phyloP scores from a whole-genome alignment of 1,139 yeast genomes.

The Saccharomyces hybrid region DNA sequence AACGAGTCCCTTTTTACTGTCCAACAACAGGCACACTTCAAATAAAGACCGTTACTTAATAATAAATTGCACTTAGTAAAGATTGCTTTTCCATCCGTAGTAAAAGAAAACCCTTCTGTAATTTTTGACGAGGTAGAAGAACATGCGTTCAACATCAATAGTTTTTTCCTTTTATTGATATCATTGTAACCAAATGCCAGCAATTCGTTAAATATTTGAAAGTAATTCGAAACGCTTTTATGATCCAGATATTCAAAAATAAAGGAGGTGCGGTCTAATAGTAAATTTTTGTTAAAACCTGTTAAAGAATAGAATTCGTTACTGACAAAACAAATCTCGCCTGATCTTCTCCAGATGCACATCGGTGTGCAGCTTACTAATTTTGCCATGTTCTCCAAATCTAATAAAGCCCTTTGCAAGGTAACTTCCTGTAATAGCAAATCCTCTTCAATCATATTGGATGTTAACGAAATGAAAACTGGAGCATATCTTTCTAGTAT shows the following conservation, averaged over 20 bases:
- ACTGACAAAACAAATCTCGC: constrained; percentile 65
- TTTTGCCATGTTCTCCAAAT: constrained; percentile 45
- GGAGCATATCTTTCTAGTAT: constrained; percentile 62
- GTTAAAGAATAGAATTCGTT: constrained; percentile 59
- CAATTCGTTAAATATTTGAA: constrained; percentile 63
- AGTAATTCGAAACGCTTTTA: constrained; percentile 73
- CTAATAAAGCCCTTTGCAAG: constrained; percentile 60
- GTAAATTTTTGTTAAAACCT: constrained; percentile 37
- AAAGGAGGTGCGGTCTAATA: constrained; percentile 41
- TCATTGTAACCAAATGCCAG: constrained; percentile 67
- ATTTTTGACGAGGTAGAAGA: constrained; percentile 2
- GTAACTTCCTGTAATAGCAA: constrained; percentile 59
- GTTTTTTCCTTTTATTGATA: constrained; percentile 6
- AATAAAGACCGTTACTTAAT: constrained; percentile 33
- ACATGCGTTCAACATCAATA: constrained; percentile 1
- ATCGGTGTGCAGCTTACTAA: constrained; percentile 59
- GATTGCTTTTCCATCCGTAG: constrained; percentile 3
- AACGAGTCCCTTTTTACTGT: constrained; percentile 84
- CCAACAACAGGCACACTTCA: constrained; percentile 71
- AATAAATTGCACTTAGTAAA: constrained; percentile 73
- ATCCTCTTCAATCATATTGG: constrained; percentile 59
- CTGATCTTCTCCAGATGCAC: constrained; percentile 71
- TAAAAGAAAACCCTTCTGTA: constrained; percentile 4
- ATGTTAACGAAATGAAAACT: constrained; percentile 65
- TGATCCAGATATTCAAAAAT: constrained; percentile 85